A percentile compares a stretch with the other conserved stretches of the same genome.
Evolutionary conservation across 2,329 filamentous ascomycete species (phyloP).

Genomic region (Calonectria montana): DNA sequence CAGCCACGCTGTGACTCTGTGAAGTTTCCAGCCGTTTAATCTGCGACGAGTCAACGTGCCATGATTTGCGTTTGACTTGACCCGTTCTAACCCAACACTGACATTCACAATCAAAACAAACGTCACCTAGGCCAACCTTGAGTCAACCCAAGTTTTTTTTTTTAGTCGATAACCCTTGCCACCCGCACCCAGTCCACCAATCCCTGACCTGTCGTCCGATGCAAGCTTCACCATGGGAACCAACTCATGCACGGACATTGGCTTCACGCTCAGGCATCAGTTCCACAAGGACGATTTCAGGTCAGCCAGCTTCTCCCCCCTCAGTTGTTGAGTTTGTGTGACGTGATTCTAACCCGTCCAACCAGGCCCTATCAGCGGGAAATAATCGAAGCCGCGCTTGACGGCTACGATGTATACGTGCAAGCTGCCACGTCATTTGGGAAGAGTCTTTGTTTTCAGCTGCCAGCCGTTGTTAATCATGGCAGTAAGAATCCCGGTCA

Average conservation of each 20-base stretch:
- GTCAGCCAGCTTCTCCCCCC: conserved; percentile 54
- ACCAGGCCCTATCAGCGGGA: conserved; percentile 84
- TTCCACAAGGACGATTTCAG: conserved; percentile 82
- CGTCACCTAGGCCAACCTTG: background rate
- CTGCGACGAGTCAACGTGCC: background rate
- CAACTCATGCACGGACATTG: conserved; percentile 71
- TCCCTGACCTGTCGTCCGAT: conserved; percentile 14
- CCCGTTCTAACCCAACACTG: background rate
- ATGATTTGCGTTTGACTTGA: conserved; percentile 8
- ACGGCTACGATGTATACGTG: conserved; percentile 90
- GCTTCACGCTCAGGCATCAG: conserved; percentile 78
- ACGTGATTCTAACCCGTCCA: conserved; percentile 11
- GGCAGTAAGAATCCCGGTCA: conserved; percentile 73
- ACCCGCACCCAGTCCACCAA: background rate
- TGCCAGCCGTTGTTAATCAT: conserved; percentile 87
- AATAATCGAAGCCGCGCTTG: conserved; percentile 84
- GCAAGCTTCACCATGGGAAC: conserved; percentile 52
- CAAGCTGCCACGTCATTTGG: conserved; percentile 93
- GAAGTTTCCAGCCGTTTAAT: background rate
- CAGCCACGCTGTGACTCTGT: conserved; percentile 15
- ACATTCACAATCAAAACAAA: conserved; percentile 1
- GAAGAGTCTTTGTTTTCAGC: conserved; percentile 92
- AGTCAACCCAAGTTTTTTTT: background rate
- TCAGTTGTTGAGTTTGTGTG: background rate
- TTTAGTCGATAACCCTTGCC: background rate